Percentiles rank a stretch among this genome's conserved stretches.
phyloP scores from a whole-genome alignment of 148 eudicot genomes.

The Chenopodium album region DNA sequence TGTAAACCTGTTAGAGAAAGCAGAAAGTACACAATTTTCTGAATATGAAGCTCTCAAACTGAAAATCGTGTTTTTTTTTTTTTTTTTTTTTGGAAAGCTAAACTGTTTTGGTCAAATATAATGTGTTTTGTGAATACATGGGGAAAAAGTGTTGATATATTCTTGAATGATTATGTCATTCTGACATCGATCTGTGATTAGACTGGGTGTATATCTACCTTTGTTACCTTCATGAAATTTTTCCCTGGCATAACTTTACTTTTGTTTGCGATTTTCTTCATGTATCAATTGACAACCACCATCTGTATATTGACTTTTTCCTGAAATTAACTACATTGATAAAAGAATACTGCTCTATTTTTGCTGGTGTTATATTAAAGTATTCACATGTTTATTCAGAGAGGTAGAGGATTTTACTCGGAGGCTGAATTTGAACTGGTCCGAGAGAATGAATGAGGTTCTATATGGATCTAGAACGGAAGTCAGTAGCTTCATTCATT shows the following conservation, averaged over 20 bases:
- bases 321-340: background rate
- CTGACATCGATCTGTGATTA: background rate
- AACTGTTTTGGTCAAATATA: background rate
- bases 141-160: too few species aligned
- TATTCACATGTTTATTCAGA: slow-evolving; percentile 39
- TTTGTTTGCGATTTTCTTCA: background rate
- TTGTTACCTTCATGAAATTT: background rate
- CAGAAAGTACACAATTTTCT: background rate
- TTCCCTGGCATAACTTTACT: background rate
- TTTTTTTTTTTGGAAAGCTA: background rate
- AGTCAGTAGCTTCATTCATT: slow-evolving; percentile 38
- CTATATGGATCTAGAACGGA: slow-evolving; percentile 55
- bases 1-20: background rate
- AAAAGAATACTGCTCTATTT: background rate
- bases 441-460: slow-evolving; percentile 75
- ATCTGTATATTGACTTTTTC: background rate
- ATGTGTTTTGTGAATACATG: too few species aligned
- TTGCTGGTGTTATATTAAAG: background rate
- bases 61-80: background rate
- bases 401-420: slow-evolving; percentile 89
- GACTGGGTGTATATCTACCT: background rate
- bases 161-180: too few species aligned
- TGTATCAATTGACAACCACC: background rate
- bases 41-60: too few species aligned
- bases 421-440: slow-evolving; percentile 77